These are phyloP conservation scores for Dendryphion nanum DNA, from an alignment of 2,329 filamentous ascomycete species.

Conservation along the genomic window DNA sequence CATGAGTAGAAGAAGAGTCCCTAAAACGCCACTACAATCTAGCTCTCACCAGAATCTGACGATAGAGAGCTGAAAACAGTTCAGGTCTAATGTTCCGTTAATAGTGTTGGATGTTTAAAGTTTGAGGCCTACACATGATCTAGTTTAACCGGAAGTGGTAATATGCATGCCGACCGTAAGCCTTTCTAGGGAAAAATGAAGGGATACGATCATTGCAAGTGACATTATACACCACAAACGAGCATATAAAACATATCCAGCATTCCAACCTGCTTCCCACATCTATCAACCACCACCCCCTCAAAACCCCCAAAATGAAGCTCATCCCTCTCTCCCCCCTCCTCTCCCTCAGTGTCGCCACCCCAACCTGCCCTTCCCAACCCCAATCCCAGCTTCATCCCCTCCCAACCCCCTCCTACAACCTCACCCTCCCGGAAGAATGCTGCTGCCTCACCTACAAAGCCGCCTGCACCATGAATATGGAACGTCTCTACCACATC, in stretches of 20 bases:
- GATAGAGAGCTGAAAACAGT: no score
- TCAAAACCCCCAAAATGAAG: neutral
- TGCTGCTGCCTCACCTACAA: constrained; percentile 1
- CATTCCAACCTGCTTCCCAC: neutral
- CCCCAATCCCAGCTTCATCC: neutral
- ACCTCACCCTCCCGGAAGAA: neutral
- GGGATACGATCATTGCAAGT: no score
- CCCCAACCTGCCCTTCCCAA: neutral
- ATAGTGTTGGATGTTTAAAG: no score
- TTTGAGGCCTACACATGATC: no score
- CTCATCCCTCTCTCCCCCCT: neutral
- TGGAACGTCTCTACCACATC: neutral
- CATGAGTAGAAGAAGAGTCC: no score
- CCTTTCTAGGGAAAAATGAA: no score
- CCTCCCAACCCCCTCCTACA: neutral
- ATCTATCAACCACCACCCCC: neutral
- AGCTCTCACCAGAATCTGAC: no score
- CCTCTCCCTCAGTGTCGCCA: neutral
- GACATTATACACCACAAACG: no score
- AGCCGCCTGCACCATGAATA: constrained; percentile 1
- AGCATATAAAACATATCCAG: neutral
- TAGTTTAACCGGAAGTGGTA: no score
- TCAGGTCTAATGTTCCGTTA: no score
- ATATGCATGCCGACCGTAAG: no score
- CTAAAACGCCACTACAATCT: no score